Percentiles rank a stretch among this genome's conserved stretches.
These are phyloP conservation scores for Spathaspora sp. DNA, from an alignment of 1,139 yeast species.

Conservation along the genomic window DNA sequence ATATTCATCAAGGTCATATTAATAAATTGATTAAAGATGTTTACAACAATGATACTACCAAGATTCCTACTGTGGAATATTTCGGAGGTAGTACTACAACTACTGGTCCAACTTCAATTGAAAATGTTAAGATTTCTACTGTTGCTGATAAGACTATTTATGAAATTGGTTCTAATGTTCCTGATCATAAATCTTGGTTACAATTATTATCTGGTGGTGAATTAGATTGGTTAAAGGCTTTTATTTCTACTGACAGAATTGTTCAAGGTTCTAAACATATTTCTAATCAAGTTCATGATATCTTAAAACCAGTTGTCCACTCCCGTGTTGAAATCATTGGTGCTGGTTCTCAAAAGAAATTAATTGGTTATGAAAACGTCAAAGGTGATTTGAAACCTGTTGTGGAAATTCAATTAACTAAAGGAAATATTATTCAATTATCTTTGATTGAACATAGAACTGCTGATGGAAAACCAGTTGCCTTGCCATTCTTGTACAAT, in stretches of 20 bases:
- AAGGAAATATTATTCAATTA: conserved; percentile 57
- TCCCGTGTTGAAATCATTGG: conserved; percentile 63
- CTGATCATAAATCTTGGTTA: conserved; percentile 67
- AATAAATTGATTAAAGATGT: conserved; percentile 63
- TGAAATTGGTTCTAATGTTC: conserved; percentile 45
- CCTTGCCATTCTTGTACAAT: conserved; percentile 73
- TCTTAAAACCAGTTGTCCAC: conserved; percentile 72
- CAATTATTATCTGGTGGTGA: conserved; percentile 74
- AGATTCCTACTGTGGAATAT: conserved; percentile 85
- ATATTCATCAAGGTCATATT: conserved; percentile 89
- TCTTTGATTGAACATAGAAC: conserved; percentile 87
- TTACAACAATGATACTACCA: conserved; percentile 66
- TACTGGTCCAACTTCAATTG: conserved; percentile 26
- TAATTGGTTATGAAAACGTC: conserved; percentile 67
- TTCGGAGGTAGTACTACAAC: conserved; percentile 69
- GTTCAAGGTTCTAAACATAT: conserved; percentile 85
- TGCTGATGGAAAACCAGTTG: conserved; percentile 69
- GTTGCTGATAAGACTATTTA: conserved; percentile 32
- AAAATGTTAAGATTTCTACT: conserved; percentile 39
- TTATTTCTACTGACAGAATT: conserved; percentile 73
- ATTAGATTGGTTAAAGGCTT: conserved; percentile 90
- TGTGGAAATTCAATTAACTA: conserved; percentile 56
- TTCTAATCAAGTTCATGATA: conserved; percentile 73
- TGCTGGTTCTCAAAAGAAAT: conserved; percentile 53
- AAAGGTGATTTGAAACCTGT: conserved; percentile 74